Conservation (phyloP, 805 yeast genomes). For the Pichia membranifaciens region DNA sequence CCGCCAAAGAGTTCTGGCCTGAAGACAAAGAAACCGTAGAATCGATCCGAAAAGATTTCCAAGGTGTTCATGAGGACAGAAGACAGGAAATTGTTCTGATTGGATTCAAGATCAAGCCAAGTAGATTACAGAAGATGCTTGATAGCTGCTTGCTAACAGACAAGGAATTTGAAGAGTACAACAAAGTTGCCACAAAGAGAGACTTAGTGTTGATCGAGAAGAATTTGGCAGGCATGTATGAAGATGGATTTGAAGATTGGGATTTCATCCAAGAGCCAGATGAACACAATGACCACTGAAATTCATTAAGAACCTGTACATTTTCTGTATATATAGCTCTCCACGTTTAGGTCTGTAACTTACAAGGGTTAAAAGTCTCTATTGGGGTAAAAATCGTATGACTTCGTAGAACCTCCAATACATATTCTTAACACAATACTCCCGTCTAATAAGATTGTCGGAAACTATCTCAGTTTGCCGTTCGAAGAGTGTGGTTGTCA, state of each 20-base stretch:
- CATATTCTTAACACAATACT: too few relatives aligned
- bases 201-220: conserved; percentile 31
- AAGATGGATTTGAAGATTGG: conserved; percentile 44
- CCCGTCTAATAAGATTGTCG: too few relatives aligned
- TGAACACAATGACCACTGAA: background rate
- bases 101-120: conserved; percentile 33
- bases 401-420: too few relatives aligned
- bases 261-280: conserved; percentile 9
- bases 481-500: too few relatives aligned
- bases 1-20: conserved; percentile 5
- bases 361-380: too few relatives aligned
- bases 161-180: conserved; percentile 30
- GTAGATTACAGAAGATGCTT: conserved; percentile 26
- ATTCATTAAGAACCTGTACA: too few relatives aligned
- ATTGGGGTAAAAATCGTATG: too few relatives aligned
- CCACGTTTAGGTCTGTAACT: too few relatives aligned
- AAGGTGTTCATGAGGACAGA: conserved; percentile 38
- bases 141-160: conserved; percentile 38
- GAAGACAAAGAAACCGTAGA: background rate
- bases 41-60: conserved; percentile 33
- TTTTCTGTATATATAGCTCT: too few relatives aligned
- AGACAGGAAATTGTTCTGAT: conserved; percentile 42
- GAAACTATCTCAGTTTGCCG: too few relatives aligned
- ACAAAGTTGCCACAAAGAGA: conserved; percentile 25
- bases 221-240: conserved; percentile 27